These are phyloP conservation scores for Boechera divaricarpa DNA, from an alignment of 345 rosid species.

Conservation along the genomic window DNA sequence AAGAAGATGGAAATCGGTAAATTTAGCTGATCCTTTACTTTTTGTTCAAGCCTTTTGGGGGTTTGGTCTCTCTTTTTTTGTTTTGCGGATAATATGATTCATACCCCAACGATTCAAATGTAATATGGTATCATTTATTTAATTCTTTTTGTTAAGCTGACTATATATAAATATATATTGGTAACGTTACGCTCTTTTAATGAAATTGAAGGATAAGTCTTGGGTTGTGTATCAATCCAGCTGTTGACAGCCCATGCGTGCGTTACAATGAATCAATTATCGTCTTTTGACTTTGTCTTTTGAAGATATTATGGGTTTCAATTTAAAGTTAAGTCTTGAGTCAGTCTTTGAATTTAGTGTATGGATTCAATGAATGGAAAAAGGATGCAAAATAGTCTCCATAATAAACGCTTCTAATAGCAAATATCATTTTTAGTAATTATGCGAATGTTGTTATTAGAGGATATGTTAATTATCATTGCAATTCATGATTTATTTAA, in stretches of 20 bases:
- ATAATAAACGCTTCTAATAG: not conserved
- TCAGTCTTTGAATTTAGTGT: constrained; percentile 6
- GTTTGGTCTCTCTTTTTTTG: not conserved
- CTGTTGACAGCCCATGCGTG: constrained; percentile 32
- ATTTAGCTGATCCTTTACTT: constrained; percentile 58
- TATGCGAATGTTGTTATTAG: not conserved
- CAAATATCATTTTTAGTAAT: not conserved
- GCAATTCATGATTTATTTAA: too few species aligned
- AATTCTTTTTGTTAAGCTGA: constrained; percentile 15
- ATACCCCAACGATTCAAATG: constrained; percentile 2
- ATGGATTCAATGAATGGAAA: constrained; percentile 21
- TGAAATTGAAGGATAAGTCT: constrained; percentile 19
- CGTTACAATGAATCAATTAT: constrained; percentile 6
- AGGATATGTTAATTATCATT: too few species aligned
- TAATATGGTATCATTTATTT: constrained; percentile 23
- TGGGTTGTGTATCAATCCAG: constrained; percentile 9
- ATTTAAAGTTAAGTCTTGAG: not conserved
- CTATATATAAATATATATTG: not conserved
- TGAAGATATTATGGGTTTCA: constrained; percentile 23
- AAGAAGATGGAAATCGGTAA: constrained; percentile 97
- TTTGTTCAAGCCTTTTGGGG: not conserved
- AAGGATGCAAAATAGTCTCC: not conserved
- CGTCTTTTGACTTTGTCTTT: constrained; percentile 25
- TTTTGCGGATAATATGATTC: constrained; percentile 11
- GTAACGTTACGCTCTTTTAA: constrained; percentile 19